These are phyloP conservation scores for Cucumis cinereus DNA, from an alignment of 306 rosid species.

Conservation along the genomic window DNA sequence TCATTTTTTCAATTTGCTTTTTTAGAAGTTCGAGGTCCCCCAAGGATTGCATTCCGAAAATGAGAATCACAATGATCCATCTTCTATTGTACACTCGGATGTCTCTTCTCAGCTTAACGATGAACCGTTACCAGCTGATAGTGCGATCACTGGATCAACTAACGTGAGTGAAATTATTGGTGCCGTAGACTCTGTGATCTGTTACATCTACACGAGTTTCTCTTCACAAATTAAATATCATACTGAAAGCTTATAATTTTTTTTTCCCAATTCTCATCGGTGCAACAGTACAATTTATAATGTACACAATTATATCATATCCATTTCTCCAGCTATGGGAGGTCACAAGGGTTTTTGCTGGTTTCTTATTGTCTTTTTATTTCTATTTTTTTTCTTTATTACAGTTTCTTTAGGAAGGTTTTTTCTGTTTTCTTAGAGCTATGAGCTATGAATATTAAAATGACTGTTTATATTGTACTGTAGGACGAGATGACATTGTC, in stretches of 20 bases:
- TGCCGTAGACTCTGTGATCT: slow-evolving; percentile 41
- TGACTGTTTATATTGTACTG: slow-evolving; percentile 13
- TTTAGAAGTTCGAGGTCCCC: slow-evolving; percentile 47
- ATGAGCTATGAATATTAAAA: slow-evolving; percentile 4
- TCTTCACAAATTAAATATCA: background rate
- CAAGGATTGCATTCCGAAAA: slow-evolving; percentile 40
- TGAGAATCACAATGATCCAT: slow-evolving; percentile 50
- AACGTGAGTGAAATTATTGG: slow-evolving; percentile 73
- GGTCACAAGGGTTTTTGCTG: background rate
- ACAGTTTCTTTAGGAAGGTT: background rate
- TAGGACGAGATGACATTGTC: slow-evolving; percentile 84
- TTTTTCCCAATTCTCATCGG: background rate
- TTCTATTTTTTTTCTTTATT: no score
- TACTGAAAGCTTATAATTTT: background rate
- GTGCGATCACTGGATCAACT: slow-evolving; percentile 71
- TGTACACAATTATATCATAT: background rate
- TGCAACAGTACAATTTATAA: background rate
- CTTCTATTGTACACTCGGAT: slow-evolving; percentile 27
- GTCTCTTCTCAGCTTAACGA: slow-evolving; percentile 67
- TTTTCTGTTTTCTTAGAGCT: background rate
- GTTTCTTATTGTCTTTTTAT: background rate
- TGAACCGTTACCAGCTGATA: slow-evolving; percentile 64
- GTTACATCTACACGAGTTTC: slow-evolving; percentile 10
- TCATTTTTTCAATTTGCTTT: background rate
- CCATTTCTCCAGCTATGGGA: background rate